Conservation (phyloP, 2,329 filamentous ascomycete species). For the Fusarium tanahbumbuense region DNA sequence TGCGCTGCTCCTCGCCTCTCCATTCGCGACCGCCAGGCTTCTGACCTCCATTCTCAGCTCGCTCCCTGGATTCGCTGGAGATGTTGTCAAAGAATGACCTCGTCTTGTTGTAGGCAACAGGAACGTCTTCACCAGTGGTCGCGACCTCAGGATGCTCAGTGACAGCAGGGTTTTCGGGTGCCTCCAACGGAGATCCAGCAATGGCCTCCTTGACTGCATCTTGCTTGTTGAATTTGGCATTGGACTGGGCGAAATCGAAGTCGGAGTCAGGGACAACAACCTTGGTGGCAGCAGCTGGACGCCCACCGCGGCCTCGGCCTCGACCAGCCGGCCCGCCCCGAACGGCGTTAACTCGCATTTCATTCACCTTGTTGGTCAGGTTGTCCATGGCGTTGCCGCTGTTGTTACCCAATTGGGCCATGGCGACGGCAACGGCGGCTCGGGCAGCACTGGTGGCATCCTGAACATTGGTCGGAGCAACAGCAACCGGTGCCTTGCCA, state of each 20-base stretch:
- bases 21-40: conserved; percentile 86
- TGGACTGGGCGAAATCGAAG: conserved; percentile 82
- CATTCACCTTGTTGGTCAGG: conserved; percentile 78
- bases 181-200: conserved; percentile 76
- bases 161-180: conserved; percentile 53
- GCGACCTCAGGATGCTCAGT: conserved; percentile 54
- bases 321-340: conserved; percentile 63
- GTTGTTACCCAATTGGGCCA: conserved; percentile 72
- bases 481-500: conserved; percentile 52
- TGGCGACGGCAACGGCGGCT: conserved; percentile 82
- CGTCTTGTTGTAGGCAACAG: conserved; percentile 82
- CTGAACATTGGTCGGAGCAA: conserved; percentile 59
- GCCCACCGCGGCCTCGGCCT: conserved; percentile 62
- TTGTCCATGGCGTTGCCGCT: conserved; percentile 72
- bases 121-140: conserved; percentile 56
- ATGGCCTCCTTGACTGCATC: conserved; percentile 86
- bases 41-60: conserved; percentile 76
- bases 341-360: conserved; percentile 73
- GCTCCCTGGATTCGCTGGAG: conserved; percentile 90
- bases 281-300: conserved; percentile 66
- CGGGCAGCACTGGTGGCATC: conserved; percentile 80
- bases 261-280: conserved; percentile 91
- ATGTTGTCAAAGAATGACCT: conserved; percentile 98
- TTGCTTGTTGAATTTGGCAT: conserved; percentile 62
- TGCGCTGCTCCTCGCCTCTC: conserved; percentile 91